Evolutionary conservation across 2,329 filamentous ascomycete species (phyloP).

Genomic region (Colletotrichum navitas): DNA sequence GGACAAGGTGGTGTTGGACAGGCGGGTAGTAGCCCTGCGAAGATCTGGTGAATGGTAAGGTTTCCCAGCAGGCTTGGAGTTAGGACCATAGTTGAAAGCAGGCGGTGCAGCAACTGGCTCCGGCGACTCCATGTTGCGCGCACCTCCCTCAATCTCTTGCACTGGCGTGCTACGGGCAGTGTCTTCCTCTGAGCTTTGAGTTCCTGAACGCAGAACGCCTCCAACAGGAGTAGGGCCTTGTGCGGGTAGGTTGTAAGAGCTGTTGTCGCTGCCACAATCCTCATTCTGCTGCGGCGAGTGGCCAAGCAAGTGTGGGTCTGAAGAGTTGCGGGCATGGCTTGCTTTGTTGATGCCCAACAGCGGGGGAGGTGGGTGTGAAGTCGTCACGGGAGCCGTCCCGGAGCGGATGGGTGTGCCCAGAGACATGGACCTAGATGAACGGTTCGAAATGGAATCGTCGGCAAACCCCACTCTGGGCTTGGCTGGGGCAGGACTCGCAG

Average conservation of each 20-base stretch:
- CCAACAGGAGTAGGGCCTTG: constrained; percentile 54
- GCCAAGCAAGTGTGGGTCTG: constrained; percentile 56
- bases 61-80: constrained; percentile 75
- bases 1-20: constrained; percentile 84
- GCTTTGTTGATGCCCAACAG: constrained; percentile 49
- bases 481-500: constrained; percentile 46
- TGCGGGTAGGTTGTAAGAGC: constrained; percentile 50
- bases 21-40: constrained; percentile 83
- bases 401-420: constrained; percentile 58
- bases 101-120: constrained; percentile 85
- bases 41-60: constrained; percentile 83
- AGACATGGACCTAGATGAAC: constrained; percentile 66
- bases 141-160: constrained; percentile 63
- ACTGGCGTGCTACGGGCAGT: constrained; percentile 57
- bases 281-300: constrained; percentile 45
- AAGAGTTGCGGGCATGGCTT: constrained; percentile 61
- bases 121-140: constrained; percentile 72
- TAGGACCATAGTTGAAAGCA: constrained; percentile 80
- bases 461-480: constrained; percentile 69
- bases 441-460: constrained; percentile 63
- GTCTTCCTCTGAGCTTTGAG: constrained; percentile 67
- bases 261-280: constrained; percentile 45
- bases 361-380: constrained; percentile 52
- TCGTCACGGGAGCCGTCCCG: constrained; percentile 63
- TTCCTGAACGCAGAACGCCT: constrained; percentile 49